phyloP scores from a whole-genome alignment of 2,329 filamentous ascomycete species.

The Huntiella abstrusa region DNA sequence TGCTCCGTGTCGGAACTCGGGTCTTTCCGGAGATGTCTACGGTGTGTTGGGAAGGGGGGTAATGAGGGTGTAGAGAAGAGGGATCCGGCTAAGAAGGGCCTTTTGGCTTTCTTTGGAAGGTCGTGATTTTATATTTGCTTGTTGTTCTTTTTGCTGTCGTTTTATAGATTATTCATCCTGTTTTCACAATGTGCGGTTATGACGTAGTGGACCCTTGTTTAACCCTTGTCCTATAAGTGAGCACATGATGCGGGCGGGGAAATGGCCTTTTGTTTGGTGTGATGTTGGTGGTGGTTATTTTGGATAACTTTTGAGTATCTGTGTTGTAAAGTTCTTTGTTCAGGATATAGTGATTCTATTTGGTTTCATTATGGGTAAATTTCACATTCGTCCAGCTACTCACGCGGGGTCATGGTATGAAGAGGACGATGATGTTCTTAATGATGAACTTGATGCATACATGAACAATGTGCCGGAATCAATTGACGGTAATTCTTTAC shows the following conservation, averaged over 20 bases:
- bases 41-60: conserved; percentile 25
- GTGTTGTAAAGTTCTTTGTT: neutral
- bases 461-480: conserved; percentile 50
- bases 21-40: conserved; percentile 32
- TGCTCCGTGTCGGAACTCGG: conserved; percentile 41
- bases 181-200: too few relatives aligned
- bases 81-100: too few relatives aligned
- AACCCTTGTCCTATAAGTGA: neutral
- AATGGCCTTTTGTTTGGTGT: too few relatives aligned
- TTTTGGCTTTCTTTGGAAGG: too few relatives aligned
- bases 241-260: too few relatives aligned
- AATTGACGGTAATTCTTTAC: conserved; percentile 41
- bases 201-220: too few relatives aligned
- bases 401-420: conserved; percentile 88
- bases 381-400: conserved; percentile 29
- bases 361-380: neutral
- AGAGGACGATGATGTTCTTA: conserved; percentile 37
- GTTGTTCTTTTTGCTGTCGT: too few relatives aligned
- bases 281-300: too few relatives aligned
- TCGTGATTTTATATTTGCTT: too few relatives aligned
- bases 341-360: neutral
- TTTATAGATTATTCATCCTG: too few relatives aligned
- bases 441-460: conserved; percentile 52
- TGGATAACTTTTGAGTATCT: too few relatives aligned
- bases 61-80: too few relatives aligned